A percentile compares a stretch with the other conserved stretches of the same genome.
Conservation (phyloP, 495 filamentous ascomycete species). For the Penicillium verhagenii region DNA sequence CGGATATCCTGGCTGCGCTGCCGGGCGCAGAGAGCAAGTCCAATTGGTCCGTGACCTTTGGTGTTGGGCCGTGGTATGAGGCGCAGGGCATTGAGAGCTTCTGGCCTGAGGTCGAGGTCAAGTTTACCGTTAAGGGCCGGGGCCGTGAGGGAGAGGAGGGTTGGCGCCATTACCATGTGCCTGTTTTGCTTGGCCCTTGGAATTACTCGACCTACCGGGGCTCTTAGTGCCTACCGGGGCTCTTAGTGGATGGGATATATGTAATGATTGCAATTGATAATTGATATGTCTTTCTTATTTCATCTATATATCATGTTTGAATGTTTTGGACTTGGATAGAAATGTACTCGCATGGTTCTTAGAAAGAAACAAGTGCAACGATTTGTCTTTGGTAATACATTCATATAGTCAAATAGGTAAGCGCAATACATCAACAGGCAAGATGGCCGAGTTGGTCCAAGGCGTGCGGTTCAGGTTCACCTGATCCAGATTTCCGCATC, state of each 20-base stretch:
- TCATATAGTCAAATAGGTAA: neutral
- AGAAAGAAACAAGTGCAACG: too few species aligned
- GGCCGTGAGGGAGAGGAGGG: conserved; percentile 56
- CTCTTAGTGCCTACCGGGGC: conserved; percentile 70
- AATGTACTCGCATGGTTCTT: too few species aligned
- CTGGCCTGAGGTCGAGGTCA: conserved; percentile 86
- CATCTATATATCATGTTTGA: too few species aligned
- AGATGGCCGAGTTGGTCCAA: conserved; percentile 42
- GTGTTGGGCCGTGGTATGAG: conserved; percentile 75
- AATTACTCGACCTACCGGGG: conserved; percentile 94
- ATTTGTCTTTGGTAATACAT: neutral
- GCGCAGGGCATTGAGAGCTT: conserved; percentile 69
- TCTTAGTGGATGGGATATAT: conserved; percentile 26
- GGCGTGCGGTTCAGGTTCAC: conserved; percentile 36
- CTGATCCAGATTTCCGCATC: conserved; percentile 29
- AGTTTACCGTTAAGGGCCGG: conserved; percentile 67
- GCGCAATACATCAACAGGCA: conserved; percentile 11
- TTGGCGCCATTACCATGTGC: conserved; percentile 87
- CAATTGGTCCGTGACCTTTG: conserved; percentile 74
- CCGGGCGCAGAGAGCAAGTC: conserved; percentile 43
- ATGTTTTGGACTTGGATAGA: too few species aligned
- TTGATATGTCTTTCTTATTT: too few species aligned
- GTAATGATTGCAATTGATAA: too few species aligned
- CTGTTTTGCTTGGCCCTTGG: conserved; percentile 83
- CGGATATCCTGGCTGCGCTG: conserved; percentile 47